Evolutionary conservation across 331 rosid genomes (phyloP), one percentile per base, ranked within the genome.

Genomic region (Arachis monticola): DNA sequence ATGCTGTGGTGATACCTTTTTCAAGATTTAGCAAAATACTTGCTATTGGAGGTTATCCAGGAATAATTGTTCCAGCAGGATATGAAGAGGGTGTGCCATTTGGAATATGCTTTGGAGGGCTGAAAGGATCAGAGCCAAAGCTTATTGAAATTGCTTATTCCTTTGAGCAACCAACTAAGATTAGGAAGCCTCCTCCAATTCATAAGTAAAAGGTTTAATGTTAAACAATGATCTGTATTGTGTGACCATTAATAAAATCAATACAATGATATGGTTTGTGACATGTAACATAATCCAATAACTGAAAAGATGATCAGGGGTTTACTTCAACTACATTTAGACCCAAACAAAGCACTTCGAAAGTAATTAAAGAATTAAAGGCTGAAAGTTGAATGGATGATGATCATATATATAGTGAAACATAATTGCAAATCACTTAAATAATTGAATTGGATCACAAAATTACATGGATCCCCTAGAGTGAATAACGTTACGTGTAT

Each of bases 31-130:
- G 57, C 14, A 1, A 7, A 0, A 52, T 85, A 22, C 92, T 89
- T 32, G 92, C 90, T 4, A 80, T 77, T 5, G 93, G 96, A 48
- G 89, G 96, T 0, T 82, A 85, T 64, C 96, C 96, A 5, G 97
- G 88, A 73, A 65, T 92, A 11, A 83, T 11, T 58, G 90, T 92
- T 67, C 92, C 90, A 9, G 96, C 85, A 14, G 97, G 92, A 41
- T 89, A 78, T 75, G 57, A 83, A 22, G 46, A 82, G 9, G 88
- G 83, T 40, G 27, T 2, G 35, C 93, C 96, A 8, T 77, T 89
- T 81, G 96, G 93, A 38, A 76, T 89, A 64, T 47, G 47, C 67
- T 89, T 92, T 63, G 86, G 86, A 22, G 96, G 91, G 38, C 60
- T 87, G 30, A 89, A 79, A 74, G 92, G 95, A 4, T 86, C 87